Conservation (phyloP, 2,329 filamentous ascomycete species). For the Aspergillus ruber region DNA sequence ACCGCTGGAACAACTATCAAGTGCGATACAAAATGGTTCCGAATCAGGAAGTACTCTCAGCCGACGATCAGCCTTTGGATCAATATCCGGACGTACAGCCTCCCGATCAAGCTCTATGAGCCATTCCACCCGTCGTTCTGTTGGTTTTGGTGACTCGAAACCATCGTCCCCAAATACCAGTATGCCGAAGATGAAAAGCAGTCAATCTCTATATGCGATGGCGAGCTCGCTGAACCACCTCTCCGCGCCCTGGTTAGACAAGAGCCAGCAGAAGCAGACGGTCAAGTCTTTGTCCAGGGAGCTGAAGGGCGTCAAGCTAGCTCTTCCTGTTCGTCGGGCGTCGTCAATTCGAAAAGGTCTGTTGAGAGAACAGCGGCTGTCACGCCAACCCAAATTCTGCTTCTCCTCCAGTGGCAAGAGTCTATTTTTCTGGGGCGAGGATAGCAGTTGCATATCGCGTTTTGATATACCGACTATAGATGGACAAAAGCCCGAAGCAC, state of each 20-base stretch:
- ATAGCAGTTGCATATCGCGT: constrained; percentile 17
- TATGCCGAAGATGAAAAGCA: constrained; percentile 6
- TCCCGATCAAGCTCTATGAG: constrained; percentile 18
- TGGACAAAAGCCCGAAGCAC: constrained; percentile 19
- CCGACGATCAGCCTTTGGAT: constrained; percentile 12
- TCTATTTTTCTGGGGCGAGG: constrained; percentile 16
- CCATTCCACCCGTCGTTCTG: constrained; percentile 16
- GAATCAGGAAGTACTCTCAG: constrained; percentile 10
- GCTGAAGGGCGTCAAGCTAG: constrained; percentile 13
- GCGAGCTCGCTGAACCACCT: constrained; percentile 8
- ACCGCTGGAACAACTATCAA: constrained; percentile 21
- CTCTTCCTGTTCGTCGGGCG: constrained; percentile 9
- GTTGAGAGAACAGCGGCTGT: constrained; percentile 15
- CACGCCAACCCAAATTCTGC: constrained; percentile 23
- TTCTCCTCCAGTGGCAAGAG: constrained; percentile 23
- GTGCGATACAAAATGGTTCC: constrained; percentile 12
- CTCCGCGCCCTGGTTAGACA: constrained; percentile 4
- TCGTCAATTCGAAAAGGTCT: constrained; percentile 18
- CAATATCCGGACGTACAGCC: constrained; percentile 11
- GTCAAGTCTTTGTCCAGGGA: constrained; percentile 13
- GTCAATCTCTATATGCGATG: constrained; percentile 6
- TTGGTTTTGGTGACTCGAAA: constrained; percentile 10
- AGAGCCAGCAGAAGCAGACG: constrained; percentile 10
- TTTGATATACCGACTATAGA: constrained; percentile 25
- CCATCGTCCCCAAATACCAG: constrained; percentile 4